Base-by-base conservation (phyloP, 805 yeast genomes). In the Starmerella asiatica region DNA sequence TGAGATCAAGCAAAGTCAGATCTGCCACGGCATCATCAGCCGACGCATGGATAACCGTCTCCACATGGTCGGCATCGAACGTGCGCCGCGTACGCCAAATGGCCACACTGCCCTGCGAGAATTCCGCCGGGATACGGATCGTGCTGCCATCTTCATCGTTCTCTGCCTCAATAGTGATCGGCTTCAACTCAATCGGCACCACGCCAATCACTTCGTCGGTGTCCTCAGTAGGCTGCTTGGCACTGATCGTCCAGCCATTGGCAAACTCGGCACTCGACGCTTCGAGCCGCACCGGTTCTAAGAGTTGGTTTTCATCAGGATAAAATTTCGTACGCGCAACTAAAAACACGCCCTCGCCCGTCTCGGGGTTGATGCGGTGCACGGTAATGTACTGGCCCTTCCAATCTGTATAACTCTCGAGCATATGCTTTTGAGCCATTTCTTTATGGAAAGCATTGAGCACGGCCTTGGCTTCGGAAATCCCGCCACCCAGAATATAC, bases 381-480 rank as follows among this genome's bases (percentile, higher is more conserved):
- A 88, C 75, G 0, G 96, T 86, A 43, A 88, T 82, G 57, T 70
- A 88, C 57, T 86, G 94, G 12, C 82, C 94, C 47, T 85, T 93
- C 53, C 82, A 95, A 55, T 88, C 96, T 30, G 88, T 81, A 57
- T 82, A 88, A 80, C 82, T 84, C 59, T 88, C 96, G 51, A 81
- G 81, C 47, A 82, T 93, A 31, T 66, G 63, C 39, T 64, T 68
- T 14, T 60, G 53, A 19, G 64, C 66, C 55, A 64, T 55, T 36
- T 59, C 53, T 30, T 48, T 49, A 45, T 63, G 68, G 21, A 62
- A 47, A 15, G 50, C 48, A 37, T 60, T 57, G 33, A 63, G 50
- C 9, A 52, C 44, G 11, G 47, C 37, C 58, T 86, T 91, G n/a
- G 81, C 78, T 37, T 65, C 61, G 4, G 83, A 76, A 53, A 88